Base-by-base conservation (phyloP, 2,329 filamentous ascomycete species). In the Thermomyces lanuginosus region DNA sequence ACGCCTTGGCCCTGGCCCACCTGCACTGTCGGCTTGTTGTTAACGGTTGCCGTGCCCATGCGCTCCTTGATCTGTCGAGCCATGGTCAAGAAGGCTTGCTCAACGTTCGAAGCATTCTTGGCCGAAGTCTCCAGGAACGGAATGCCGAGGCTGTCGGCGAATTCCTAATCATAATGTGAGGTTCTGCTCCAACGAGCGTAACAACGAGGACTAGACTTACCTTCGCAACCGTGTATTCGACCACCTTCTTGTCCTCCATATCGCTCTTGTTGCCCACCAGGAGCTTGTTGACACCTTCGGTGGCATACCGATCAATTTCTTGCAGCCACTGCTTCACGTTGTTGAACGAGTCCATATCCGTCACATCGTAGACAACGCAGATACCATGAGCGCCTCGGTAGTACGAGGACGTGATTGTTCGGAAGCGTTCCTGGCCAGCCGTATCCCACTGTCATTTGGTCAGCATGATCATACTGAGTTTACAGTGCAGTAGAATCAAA, bases 251-350 rank as follows among this genome's bases (percentile, higher is more conserved):
- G 64, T 98, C 89, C 34, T 86, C 75, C 83, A 98, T 95, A 79
- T 98, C 89, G 63, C 83, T 92, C 78, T 98, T 98, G 78, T 98
- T 98, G 52, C 89, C 89, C 37, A 98, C 86, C 36, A 98, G 75
- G 41, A 98, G 71, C 72, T 98, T 98, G 74, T 98, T 98, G 52
- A 98, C 89, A 41, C 89, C 89, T 63, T 98, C 89, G 43, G 89
- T 98, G 45, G 89, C 89, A 51, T 98, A 95, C 57, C 89, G 76
- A 66, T 98, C 89, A 47, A 98, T 98, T 66, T 98, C 89, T 61
- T 98, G 89, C 36, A 98, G 73, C 89, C 89, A 98, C 69, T 98
- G 89, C 79, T 98, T 95, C 49, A 98, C 89, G 66, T 95, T 98
- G 76, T 98, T 95, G 81, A 98, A 98, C 16, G 82, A 92, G 59